Evolutionary conservation across 2,329 filamentous ascomycete species (phyloP), one percentile per base, ranked within the genome.

Genomic region (Fusarium sp.): DNA sequence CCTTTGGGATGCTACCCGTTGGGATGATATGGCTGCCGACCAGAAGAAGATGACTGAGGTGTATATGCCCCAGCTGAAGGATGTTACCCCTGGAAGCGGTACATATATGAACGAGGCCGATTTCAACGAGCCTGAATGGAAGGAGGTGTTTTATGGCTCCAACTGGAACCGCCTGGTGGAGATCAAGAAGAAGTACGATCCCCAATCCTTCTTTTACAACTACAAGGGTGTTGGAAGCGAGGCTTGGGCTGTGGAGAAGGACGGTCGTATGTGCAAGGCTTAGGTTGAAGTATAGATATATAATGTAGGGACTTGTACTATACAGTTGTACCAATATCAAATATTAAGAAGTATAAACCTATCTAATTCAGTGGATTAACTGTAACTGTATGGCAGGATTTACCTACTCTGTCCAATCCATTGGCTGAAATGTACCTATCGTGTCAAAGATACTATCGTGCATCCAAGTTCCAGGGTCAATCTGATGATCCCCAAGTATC

Each of bases 71-170:
- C 49, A 74, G 24, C 64, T 79, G 22, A 74, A 73, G 24, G 73
- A 69, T 2, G 77, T 82, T 7, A 83, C 83, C 0, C 83, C 84
- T 1, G 80, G 79, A 1, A 78, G 79, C 10, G 84, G 82, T 4
- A 76, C 81, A 5, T 86, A 87, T 72, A 79, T 85, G 80, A 88
- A 86, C 70, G 86, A 89, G 77, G 85, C 82, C 3, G 81, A 87
- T 71, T 83, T 84, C 50, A 76, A 77, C 29, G 79, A 85, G 73
- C 78, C 78, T 1, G 71, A 83, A 46, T 87, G 79, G 75, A 78
- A 85, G 73, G 40, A 79, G 22, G 76, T 72, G 5, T 87, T 86
- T 71, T 87, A 81, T 63, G 85, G 85, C 3, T 56, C 24, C 4
- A 86, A 86, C 66, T 87, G 87, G 63, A 64, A 74, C 4, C 71